Base-by-base conservation (phyloP, 495 filamentous ascomycete genomes). In the Penicillium cinerascens region DNA sequence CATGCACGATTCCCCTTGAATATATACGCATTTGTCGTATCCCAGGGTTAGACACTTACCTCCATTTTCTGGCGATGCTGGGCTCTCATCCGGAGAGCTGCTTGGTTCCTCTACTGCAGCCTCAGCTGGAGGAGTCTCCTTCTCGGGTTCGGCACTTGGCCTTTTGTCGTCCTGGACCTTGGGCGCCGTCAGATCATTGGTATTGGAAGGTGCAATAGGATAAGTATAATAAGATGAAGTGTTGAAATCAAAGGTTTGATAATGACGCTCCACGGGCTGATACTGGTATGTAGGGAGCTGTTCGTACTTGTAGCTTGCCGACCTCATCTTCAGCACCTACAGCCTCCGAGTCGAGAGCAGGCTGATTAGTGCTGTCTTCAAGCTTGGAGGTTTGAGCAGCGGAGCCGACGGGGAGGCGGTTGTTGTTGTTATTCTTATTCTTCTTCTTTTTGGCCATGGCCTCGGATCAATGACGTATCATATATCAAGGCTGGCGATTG, bases 301-400 rank as follows among this genome's bases (percentile, higher is more conserved):
- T 62, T 74, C 75, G 69, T 78, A 78, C 71, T 72, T 58, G 64
- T 59, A 63, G 40, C 66, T 53, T n/a, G 20, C 21, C 29, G 40
- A n/a, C 39, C 41, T 58, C 70, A 75, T 74, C 62, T 64, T 72
- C 62, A 44, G 46, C 58, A 46, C 56, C 54, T 61, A 56, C 63
- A 56, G 63, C 60, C 54, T 61, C 63, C 58, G 63, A 49, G 41
- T 68, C 67, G 38, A 55, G 45, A 49, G 61, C 55, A 43, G 60
- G 46, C 22, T 65, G 60, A 43, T 55, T 41, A 27, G 44, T 41
- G 29, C 22, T 37, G 23, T 55, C 59, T 49, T 56, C 49, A 8
- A 51, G 42, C 44, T 70, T 60, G 25, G 59, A 58, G 25, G 58
- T 62, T 49, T 65, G 57, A 40, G 50, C 45, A 41, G 54, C 65